Base-by-base conservation (phyloP, 495 filamentous ascomycete genomes). In the Talaromyces proteolyticus region DNA sequence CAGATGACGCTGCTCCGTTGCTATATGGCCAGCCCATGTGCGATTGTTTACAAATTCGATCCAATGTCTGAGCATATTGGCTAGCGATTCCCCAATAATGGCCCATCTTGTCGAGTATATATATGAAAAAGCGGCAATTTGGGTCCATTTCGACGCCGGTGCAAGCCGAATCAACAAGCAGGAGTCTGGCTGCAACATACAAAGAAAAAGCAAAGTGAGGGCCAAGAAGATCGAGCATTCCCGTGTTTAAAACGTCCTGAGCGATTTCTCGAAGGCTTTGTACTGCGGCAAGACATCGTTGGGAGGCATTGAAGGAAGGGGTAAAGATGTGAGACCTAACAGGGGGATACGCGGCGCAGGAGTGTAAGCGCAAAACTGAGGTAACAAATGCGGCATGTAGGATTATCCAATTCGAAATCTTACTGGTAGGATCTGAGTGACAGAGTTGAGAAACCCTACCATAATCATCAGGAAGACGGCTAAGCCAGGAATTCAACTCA, bases 301-400 rank as follows among this genome's bases (percentile, higher is more conserved):
- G 84, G 21, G 73, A 75, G 8, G 86, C 86, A 47, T 73, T 79
- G 63, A 78, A 87, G 5, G 81, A 86, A 3, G 86, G 81, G 0
- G 81, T 82, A 64, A 89, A 90, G 53, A 88, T 83, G 37, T 77
- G 78, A 8, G 82, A 87, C 36, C 82, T 70, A 10, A 79, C 84
- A 11, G 85, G 86, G 18, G 86, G 86, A 61, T 90, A 90, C 1
- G 86, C 86, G 1, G 86, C 86, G 3, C 82, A 87, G 6, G 86
- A 88, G 64, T 90, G 85, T 12, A 90, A 69, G 6, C 86, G 78
- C 50, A 90, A 87, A 17, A 89, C 76, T 52, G 85, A 78, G 3
- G 82, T 88, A 57, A 47, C 45, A 36, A 47, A 73, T 16, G 80
- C 79, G 6, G 84, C 83, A 54, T 89, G 86, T 11, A 89, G 70